Percentiles rank a stretch among this genome's conserved stretches.
phyloP scores from a whole-genome alignment of 306 rosid species.

The Gillenia trifoliata region DNA sequence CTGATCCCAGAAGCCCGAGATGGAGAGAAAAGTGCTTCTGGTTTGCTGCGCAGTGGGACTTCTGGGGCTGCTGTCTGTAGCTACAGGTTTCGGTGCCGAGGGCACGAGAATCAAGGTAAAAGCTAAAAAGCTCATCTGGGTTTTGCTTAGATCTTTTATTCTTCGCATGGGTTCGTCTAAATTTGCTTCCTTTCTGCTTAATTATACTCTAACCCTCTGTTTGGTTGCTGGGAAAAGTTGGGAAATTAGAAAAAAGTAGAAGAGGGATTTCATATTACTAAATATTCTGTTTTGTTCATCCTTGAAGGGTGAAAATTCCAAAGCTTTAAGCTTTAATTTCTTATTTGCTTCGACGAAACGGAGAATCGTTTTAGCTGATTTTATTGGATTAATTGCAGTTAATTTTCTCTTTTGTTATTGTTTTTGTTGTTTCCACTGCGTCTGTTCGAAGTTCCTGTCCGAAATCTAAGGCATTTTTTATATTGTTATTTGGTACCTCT shows the following conservation, averaged over 20 bases:
- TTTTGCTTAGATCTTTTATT: neutral
- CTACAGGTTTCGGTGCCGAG: slow-evolving; percentile 77
- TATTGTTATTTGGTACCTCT: neutral
- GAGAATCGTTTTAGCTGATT: neutral
- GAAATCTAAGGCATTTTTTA: neutral
- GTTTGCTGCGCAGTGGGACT: slow-evolving; percentile 57
- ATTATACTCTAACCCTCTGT: neutral
- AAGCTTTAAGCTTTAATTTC: neutral
- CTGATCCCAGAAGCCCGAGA: slow-evolving; percentile 1
- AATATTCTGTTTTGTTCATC: neutral
- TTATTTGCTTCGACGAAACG: neutral
- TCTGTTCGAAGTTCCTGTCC: neutral
- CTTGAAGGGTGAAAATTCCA: neutral
- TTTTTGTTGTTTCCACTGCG: neutral
- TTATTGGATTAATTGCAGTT: neutral
- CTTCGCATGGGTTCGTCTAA: neutral
- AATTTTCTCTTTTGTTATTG: neutral
- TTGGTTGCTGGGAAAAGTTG: slow-evolving; percentile 8
- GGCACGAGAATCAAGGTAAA: slow-evolving; percentile 74
- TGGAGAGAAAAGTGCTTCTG: slow-evolving; percentile 57
- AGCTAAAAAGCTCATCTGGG: neutral
- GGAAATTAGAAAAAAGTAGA: neutral
- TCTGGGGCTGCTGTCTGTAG: slow-evolving; percentile 66
- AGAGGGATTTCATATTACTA: neutral
- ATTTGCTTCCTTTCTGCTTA: neutral